Conservation (phyloP, 352 stramenopile species). For the Phytophthora tubulina region DNA sequence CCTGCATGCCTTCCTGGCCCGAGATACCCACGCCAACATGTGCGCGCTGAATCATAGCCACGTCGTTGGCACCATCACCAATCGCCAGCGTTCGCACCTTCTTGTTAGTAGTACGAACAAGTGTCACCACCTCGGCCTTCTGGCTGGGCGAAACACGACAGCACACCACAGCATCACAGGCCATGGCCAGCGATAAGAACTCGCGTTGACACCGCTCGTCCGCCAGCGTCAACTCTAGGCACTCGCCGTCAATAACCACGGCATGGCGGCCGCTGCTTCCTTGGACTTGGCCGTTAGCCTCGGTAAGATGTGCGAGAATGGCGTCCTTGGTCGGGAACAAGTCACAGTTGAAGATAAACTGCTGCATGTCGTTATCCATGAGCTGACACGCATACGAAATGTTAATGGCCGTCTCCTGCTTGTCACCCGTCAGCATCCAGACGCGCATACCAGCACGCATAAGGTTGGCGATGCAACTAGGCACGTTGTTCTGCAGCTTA, state of each 20-base stretch:
- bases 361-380: slow-evolving; percentile 89
- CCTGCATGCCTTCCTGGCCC: slow-evolving; percentile 94
- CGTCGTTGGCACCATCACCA: slow-evolving; percentile 95
- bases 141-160: slow-evolving; percentile 87
- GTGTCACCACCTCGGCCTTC: slow-evolving; percentile 82
- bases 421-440: slow-evolving; percentile 96
- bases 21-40: slow-evolving; percentile 93
- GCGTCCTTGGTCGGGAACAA: slow-evolving; percentile 64
- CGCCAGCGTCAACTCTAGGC: slow-evolving; percentile 65
- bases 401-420: slow-evolving; percentile 95
- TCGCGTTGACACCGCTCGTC: slow-evolving; percentile 61
- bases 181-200: slow-evolving; percentile 78
- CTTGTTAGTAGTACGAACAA: slow-evolving; percentile 65
- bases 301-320: slow-evolving; percentile 45
- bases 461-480: slow-evolving; percentile 87
- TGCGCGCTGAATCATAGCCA: slow-evolving; percentile 94
- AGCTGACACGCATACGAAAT: slow-evolving; percentile 93
- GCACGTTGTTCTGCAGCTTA: slow-evolving; percentile 93
- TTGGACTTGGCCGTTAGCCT: slow-evolving; percentile 45
- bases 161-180: slow-evolving; percentile 81
- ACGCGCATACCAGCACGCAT: slow-evolving; percentile 91
- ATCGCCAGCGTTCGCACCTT: slow-evolving; percentile 87
- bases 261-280: slow-evolving; percentile 49
- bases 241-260: slow-evolving; percentile 79
- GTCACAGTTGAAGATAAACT: slow-evolving; percentile 74